These are phyloP conservation scores for Torrubiella hemipterigena DNA, from an alignment of 2,329 filamentous ascomycete genomes.

Conservation along the genomic window DNA sequence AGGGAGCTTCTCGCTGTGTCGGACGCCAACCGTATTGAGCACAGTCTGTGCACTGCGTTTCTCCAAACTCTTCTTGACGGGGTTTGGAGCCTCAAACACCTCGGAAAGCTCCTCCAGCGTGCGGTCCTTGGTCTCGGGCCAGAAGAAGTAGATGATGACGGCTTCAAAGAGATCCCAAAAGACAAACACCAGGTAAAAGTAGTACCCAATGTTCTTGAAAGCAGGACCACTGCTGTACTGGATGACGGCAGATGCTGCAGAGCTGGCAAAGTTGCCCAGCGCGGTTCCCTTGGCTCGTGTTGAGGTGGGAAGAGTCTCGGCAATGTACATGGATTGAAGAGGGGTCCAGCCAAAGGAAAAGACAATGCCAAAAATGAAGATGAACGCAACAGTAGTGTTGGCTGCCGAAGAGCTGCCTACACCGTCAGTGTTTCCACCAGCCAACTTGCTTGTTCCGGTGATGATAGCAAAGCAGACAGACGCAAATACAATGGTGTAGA, in stretches of 20 bases:
- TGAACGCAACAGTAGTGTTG: slow-evolving; percentile 33
- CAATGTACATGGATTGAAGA: slow-evolving; percentile 35
- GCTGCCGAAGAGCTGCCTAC: slow-evolving; percentile 25
- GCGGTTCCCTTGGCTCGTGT: slow-evolving; percentile 33
- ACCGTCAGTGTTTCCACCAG: slow-evolving; percentile 20
- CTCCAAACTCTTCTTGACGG: slow-evolving; percentile 30
- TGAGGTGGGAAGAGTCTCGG: slow-evolving; percentile 30
- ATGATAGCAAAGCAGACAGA: slow-evolving; percentile 36
- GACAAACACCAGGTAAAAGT: slow-evolving; percentile 32
- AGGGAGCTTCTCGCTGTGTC: slow-evolving; percentile 15
- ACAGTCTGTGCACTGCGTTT: slow-evolving; percentile 30
- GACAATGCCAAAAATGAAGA: slow-evolving; percentile 38
- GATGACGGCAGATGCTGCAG: slow-evolving; percentile 24
- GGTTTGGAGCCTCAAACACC: slow-evolving; percentile 34
- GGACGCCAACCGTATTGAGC: slow-evolving; percentile 24
- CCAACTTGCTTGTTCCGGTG: slow-evolving; percentile 33
- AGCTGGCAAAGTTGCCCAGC: slow-evolving; percentile 27
- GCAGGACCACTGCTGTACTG: slow-evolving; percentile 32
- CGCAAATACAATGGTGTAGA: slow-evolving; percentile 31
- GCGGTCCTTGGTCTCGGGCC: slow-evolving; percentile 33
- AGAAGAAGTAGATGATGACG: slow-evolving; percentile 36
- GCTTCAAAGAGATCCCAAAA: slow-evolving; percentile 31
- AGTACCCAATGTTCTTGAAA: slow-evolving; percentile 28
- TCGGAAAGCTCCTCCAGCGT: slow-evolving; percentile 42
- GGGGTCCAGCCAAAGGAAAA: slow-evolving; percentile 39